Percentiles rank a stretch among this genome's conserved stretches.
Evolutionary conservation across 257 asterid genomes (phyloP).

Genomic region (Primulina eburnea): DNA sequence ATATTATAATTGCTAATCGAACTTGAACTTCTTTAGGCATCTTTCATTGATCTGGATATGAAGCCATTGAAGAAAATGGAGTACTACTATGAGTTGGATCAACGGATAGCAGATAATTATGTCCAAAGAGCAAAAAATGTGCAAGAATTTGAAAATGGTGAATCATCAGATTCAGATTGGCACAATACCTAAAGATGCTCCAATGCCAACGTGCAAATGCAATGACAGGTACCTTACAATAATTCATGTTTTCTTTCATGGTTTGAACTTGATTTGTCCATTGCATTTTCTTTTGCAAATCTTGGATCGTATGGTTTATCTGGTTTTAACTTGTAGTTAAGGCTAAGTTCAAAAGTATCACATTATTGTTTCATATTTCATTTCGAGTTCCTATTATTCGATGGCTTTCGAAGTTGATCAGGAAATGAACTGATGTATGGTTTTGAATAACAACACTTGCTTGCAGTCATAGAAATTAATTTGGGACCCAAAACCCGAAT

Average conservation of each 20-base stretch:
- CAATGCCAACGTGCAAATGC: constrained; percentile 18
- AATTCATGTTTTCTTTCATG: constrained; percentile 1
- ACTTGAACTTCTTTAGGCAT: constrained; percentile 44
- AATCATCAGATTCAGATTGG: constrained; percentile 26
- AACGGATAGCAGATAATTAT: constrained; percentile 63
- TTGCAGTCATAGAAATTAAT: neutral
- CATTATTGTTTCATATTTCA: neutral
- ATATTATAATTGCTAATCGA: constrained; percentile 21
- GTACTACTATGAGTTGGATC: constrained; percentile 79
- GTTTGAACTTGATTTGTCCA: neutral
- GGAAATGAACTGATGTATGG: constrained; percentile 3
- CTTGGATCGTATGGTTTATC: too few relatives aligned
- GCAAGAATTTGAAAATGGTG: constrained; percentile 29
- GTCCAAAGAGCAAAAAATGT: constrained; percentile 43
- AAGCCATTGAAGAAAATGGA: constrained; percentile 80
- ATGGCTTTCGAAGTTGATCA: neutral
- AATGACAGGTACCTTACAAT: constrained; percentile 21
- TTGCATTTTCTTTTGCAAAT: constrained; percentile 4
- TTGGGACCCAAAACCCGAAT: neutral
- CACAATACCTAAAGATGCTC: constrained; percentile 1
- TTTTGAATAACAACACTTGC: neutral
- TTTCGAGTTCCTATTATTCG: constrained; percentile 7
- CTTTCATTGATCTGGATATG: constrained; percentile 93
- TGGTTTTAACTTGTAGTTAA: neutral
- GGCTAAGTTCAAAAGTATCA: neutral